Evolutionary conservation across 225 moss, liverwort and hornwort genomes (phyloP), one percentile per base, ranked within the genome.

Genomic region (Sphagnum contortum): DNA sequence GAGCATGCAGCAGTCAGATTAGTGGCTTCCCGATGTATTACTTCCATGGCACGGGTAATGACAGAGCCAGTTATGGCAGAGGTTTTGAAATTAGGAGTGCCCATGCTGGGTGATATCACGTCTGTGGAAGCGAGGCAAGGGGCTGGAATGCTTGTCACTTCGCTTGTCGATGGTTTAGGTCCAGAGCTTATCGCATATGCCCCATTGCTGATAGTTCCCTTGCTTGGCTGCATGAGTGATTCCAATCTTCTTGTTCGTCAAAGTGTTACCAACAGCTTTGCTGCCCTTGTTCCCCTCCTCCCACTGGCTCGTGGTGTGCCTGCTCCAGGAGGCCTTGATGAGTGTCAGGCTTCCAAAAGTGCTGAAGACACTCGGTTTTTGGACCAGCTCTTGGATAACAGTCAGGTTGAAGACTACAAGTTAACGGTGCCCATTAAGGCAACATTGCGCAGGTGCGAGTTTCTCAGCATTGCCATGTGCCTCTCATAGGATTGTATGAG

Each of bases 161-260:
- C 82, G 44, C 73, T 94, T 56, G 93, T 94, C 50, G 88, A 94
- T 66, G 90, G 93, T 67, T 75, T 94, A 57, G 88, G 90, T 64
- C 70, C 84, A 58, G 90, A 94, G 46, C 79, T 94, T 71, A 90
- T 94, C 61, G 88, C 86, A 57, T 94, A 90, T 57, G 88, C 93
- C 9, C 85, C 93, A 49, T 84, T 88, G 61, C 82, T 94, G 45
- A 90, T 94, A 63, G 93, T 94, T 48, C 93, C 93, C 65, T 76
- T 94, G 61, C 79, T 94, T 66, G 88, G 93, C 49, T 94, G 93
- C 75, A 94, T 94, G 93, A 88, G 93, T 67, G 93, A 94, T 69
- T 75, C 86, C 50, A 90, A 94, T 68, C 79, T 70, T 59, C 82
- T 69, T 65, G 90, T 94, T 61, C 83, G 93, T 61, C 93, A 90